Evolutionary conservation across 2,329 filamentous ascomycete species (phyloP).

Genomic region (Podosphaera aphanis): DNA sequence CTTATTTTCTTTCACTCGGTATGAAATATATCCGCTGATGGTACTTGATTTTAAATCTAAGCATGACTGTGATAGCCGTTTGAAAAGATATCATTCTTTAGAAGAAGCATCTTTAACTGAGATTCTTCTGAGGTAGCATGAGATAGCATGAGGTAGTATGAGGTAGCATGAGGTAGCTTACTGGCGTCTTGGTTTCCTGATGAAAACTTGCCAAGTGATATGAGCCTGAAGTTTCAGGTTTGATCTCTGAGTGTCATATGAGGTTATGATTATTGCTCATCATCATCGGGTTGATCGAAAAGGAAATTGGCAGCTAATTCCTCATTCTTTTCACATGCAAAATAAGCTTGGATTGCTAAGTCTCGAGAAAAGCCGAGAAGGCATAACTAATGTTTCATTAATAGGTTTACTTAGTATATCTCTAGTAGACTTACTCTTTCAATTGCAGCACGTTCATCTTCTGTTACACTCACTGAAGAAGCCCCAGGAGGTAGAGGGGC

Average conservation of each 20-base stretch:
- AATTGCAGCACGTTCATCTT: slow-evolving; percentile 91
- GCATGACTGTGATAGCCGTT: neutral
- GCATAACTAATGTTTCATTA: slow-evolving; percentile 40
- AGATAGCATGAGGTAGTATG: too few relatives aligned
- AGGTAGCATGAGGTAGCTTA: neutral
- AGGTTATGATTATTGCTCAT: slow-evolving; percentile 22
- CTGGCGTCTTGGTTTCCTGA: neutral
- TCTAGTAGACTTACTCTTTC: slow-evolving; percentile 47
- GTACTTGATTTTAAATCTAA: neutral
- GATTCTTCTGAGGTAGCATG: neutral
- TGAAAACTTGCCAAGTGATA: neutral
- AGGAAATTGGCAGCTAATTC: slow-evolving; percentile 94
- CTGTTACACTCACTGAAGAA: slow-evolving; percentile 74
- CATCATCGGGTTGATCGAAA: slow-evolving; percentile 88
- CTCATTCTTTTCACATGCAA: slow-evolving; percentile 98
- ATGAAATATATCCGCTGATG: neutral
- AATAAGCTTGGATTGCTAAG: slow-evolving; percentile 91
- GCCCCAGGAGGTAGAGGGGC: slow-evolving; percentile 68
- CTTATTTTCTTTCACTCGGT: neutral
- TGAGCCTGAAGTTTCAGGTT: neutral
- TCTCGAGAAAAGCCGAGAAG: slow-evolving; percentile 83
- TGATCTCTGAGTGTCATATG: neutral
- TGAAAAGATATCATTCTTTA: neutral
- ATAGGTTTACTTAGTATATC: slow-evolving; percentile 1
- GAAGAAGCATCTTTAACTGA: neutral